These are phyloP conservation scores for Mycena alexandri DNA, from an alignment of 768 basidiomycete species.

Conservation along the genomic window DNA sequence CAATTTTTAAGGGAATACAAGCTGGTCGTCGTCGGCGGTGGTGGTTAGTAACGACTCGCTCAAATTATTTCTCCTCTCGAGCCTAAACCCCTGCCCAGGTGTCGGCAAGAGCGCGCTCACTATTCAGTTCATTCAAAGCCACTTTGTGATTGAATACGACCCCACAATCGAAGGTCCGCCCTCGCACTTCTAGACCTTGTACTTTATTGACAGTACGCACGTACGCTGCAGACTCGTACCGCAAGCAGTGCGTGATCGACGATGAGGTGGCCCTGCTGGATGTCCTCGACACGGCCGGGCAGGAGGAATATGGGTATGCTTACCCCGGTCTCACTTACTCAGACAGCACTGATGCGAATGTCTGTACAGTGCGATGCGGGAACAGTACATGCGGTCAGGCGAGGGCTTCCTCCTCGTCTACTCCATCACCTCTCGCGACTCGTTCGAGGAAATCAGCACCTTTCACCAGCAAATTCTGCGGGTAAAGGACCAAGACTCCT, in stretches of 20 bases:
- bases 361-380: slow-evolving; percentile 88
- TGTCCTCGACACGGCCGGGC: slow-evolving; percentile 96
- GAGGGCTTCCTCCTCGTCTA: slow-evolving; percentile 99
- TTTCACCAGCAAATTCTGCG: slow-evolving; percentile 97
- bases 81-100: slow-evolving; percentile 15
- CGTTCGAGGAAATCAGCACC: slow-evolving; percentile 96
- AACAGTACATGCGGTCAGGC: slow-evolving; percentile 99
- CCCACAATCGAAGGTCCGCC: slow-evolving; percentile 51
- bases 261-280: slow-evolving; percentile 98
- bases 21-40: slow-evolving; percentile 83
- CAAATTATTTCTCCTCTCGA: too few species aligned
- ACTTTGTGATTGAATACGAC: slow-evolving; percentile 86
- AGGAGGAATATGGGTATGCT: slow-evolving; percentile 96
- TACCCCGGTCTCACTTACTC: neutral
- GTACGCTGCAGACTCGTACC: slow-evolving; percentile 82
- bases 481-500: slow-evolving; percentile 95
- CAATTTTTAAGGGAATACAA: slow-evolving; percentile 43
- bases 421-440: slow-evolving; percentile 97
- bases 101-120: slow-evolving; percentile 91
- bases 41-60: slow-evolving; percentile 57
- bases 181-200: slow-evolving; percentile 33
- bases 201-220: neutral
- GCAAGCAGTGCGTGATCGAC: slow-evolving; percentile 97
- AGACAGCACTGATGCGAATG: slow-evolving; percentile 6
- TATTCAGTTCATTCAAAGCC: slow-evolving; percentile 97